Evolutionary conservation across 805 yeast genomes (phyloP).

Genomic region (Sugiyamaella mastotermitis): DNA sequence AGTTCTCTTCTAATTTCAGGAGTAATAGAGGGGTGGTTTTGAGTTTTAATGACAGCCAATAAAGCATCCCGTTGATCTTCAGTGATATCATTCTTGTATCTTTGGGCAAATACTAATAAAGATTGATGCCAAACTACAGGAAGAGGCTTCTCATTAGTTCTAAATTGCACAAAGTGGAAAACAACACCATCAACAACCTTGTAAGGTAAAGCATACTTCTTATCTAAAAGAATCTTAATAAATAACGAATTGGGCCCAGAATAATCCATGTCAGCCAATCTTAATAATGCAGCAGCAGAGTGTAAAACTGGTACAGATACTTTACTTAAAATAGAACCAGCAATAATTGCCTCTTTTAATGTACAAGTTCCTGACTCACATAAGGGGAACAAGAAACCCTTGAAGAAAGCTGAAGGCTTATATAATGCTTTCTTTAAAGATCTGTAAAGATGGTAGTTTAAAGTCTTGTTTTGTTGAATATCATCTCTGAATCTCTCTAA

Average conservation of each 20-base stretch:
- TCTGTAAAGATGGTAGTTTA: conserved; percentile 90
- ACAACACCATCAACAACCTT: conserved; percentile 94
- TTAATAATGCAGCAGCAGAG: conserved; percentile 90
- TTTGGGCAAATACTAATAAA: conserved; percentile 86
- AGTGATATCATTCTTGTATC: conserved; percentile 96
- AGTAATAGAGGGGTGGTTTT: conserved; percentile 82
- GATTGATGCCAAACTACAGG: conserved; percentile 99
- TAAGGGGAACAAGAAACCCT: conserved; percentile 89
- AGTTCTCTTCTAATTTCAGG: conserved; percentile 94
- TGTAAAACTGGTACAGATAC: conserved; percentile 92
- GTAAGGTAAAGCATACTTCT: conserved; percentile 94
- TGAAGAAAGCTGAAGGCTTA: conserved; percentile 96
- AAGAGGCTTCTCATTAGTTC: conserved; percentile 44
- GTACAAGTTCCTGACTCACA: conserved; percentile 78
- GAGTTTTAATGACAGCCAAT: conserved; percentile 82
- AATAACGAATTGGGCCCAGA: conserved; percentile 86
- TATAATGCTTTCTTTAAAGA: conserved; percentile 88
- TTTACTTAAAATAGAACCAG: conserved; percentile 83
- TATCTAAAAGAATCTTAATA: conserved; percentile 82
- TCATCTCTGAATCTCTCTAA: conserved; percentile 37
- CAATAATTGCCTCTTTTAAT: conserved; percentile 89
- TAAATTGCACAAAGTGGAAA: conserved; percentile 87
- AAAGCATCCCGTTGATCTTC: conserved; percentile 96
- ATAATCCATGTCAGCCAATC: conserved; percentile 75
- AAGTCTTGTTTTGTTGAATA: conserved; percentile 38